Base-by-base conservation (phyloP, 176 grass and related monocot genomes). In the Zoysia japonica region DNA sequence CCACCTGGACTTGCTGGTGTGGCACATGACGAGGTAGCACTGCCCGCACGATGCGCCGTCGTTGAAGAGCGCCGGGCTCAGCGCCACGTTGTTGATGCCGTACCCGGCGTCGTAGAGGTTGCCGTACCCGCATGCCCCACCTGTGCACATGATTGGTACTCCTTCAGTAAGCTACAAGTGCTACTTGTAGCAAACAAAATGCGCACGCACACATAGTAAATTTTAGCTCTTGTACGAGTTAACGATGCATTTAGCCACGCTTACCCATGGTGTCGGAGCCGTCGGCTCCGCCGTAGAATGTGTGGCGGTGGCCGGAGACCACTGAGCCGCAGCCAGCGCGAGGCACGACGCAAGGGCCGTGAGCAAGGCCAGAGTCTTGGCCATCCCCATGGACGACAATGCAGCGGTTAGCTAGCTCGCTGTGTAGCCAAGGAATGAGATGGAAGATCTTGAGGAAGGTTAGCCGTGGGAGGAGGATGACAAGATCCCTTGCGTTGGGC, bases 101-200 rank as follows among this genome's bases (percentile, higher is more conserved):
- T 93, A 93, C 3, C 91, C 87, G 11, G 81, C 71, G 11, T 79
- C 63, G 76, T 93, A 90, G 43, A 93, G 84, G 85, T 93, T 93
- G 10, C 19, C 35, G 10, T 93, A 93, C 12, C 91, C 88, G 10
- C 91, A 82, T 10, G 57, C 19, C 7, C 19, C 57, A 35, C 57
- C 57, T 61, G 19, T 56, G n/a, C 6, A n/a, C 16, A 56, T n/a
- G 4, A n/a, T n/a, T 56, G 54, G 16, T 54, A 56, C 16, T 4
- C 6, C 28, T 28, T 28, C 28, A 28, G 28, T 28, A 28, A 28
- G 28, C 28, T 28, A 28, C 28, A 28, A 28, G 28, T 28, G 1
- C 15, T 7, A n/a, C 14, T 54, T 28, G 28, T 28, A 28, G 28
- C 28, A 28, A 16, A 1, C 51, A 54, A 54, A 54, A 16, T 54